Base-by-base conservation (phyloP, 2,329 filamentous ascomycete genomes). In the Verticillium longisporum region DNA sequence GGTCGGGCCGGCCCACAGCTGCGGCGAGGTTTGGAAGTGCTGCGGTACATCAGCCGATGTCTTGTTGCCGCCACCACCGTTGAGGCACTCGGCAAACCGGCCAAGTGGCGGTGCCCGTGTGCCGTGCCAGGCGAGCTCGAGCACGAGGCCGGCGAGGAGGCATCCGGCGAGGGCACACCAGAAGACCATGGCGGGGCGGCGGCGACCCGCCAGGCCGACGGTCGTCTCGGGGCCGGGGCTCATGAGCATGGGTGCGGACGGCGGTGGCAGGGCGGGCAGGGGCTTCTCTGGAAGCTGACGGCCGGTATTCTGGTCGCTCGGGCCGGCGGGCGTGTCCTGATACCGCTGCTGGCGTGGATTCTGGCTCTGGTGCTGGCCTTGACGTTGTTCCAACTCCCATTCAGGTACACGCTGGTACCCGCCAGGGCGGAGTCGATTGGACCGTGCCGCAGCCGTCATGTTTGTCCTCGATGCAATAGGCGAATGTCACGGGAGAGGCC, bases 1-100 rank as follows among this genome's bases (percentile, higher is more conserved):
- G 4, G 87, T 91, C 41, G 88, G 88, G 1, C 88, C 88, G 72
- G 80, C 74, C 78, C 80, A 86, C 55, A 86, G 71, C 71, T 87
- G 78, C 3, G 85, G 84, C 31, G 76, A 78, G 0, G 85, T 88
- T 70, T 87, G 83, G 67, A 87, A 88, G 70, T 88, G 85, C 70
- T 87, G 82, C 31, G 86, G 85, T 56, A 86, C 79, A 50, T 78
- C 75, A 60, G 69, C 65, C 7, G 41, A n/a, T 10, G 41, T 50
- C 41, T n/a, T n/a, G 34, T 71, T 70, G 61, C n/a, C n/a, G n/a
- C 61, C 59, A 38, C 61, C 45, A 53, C 36, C 32, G 10, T 68
- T 61, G 36, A 61, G 70, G 59, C 67, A 61, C 56, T 62, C 63
- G 60, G 62, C 65, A n/a, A 72, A 34, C 15, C 45, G 54, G 33